Evolutionary conservation across 2,329 filamentous ascomycete species (phyloP), one percentile per base, ranked within the genome.

Genomic region (Periglandula ipomoeae): DNA sequence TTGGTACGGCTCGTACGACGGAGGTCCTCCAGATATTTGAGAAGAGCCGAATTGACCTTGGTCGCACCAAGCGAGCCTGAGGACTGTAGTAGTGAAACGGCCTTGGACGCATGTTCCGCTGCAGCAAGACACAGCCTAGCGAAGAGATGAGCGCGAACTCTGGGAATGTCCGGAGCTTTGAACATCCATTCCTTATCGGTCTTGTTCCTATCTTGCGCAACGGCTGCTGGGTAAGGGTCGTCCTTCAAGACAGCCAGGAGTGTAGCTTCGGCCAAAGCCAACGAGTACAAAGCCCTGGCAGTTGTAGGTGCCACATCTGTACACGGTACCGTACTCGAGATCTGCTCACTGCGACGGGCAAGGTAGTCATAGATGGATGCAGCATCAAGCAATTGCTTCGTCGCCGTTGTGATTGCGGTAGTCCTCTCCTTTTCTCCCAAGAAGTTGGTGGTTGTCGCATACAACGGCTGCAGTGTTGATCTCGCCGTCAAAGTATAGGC

Each of bases 181-280:
- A 93, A 94, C 89, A 97, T 97, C 91, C 91, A 98, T 56, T 97
- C 91, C 52, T 79, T 89, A 64, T 90, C 89, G 56, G 84, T 82
- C 47, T 84, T 80, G 61, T 95, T 94, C 43, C 90, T 78, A 49
- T 84, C 81, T 59, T 95, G 87, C 1, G 89, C 82, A 2, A 95
- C 84, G 6, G 84, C 79, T 2, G 85, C 82, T 1, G 91, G 85
- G 60, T 96, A 97, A 0, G 91, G 89, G 60, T 98, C 93, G 61
- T 97, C 91, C 58, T 97, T 97, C 44, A 95, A 66, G 1, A 97
- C 89, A 0, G 89, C 89, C 1, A 96, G 78, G 1, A 97, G 75
- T 0, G 90, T 96, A 0, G 90, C 90, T 67, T 96, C 91, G 2
- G 90, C 89, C 27, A 93, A 74, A 0, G 88, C 82, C 3, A 96